Evolutionary conservation across 257 asterid species (phyloP).

Genomic region (Coffea canephora): DNA sequence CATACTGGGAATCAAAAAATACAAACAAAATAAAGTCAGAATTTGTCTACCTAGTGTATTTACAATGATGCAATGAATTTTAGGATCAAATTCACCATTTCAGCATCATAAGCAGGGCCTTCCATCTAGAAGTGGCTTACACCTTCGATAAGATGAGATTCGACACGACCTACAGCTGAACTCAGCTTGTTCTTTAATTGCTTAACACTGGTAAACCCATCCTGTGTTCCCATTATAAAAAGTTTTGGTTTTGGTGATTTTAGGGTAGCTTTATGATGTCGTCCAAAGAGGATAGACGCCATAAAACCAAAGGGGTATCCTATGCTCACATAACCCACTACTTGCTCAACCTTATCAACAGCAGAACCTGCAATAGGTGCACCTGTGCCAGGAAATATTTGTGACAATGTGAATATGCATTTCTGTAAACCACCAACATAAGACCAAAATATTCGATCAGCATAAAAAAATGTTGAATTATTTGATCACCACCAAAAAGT

Average conservation of each 20-base stretch:
- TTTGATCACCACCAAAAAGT: too few relatives aligned
- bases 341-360: constrained; percentile 43
- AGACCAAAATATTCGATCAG: neutral
- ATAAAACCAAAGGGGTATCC: constrained; percentile 55
- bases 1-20: too few relatives aligned
- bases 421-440: neutral
- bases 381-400: constrained; percentile 29
- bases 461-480: too few relatives aligned
- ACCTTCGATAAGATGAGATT: constrained; percentile 50
- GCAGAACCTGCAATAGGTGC: constrained; percentile 68
- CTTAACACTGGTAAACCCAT: constrained; percentile 54
- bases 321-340: constrained; percentile 52
- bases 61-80: constrained; percentile 34
- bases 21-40: too few relatives aligned
- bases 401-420: neutral
- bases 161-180: constrained; percentile 38
- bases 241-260: constrained; percentile 50
- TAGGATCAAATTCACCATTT: constrained; percentile 41
- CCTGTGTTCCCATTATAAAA: constrained; percentile 56
- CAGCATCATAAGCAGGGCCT: constrained; percentile 44
- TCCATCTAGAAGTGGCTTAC: constrained; percentile 58
- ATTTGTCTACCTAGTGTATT: too few relatives aligned
- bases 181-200: constrained; percentile 51
- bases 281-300: constrained; percentile 55
- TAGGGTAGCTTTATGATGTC: constrained; percentile 44